Evolutionary conservation across 2,329 filamentous ascomycete species (phyloP), one percentile per base, ranked within the genome.

Genomic region (Pseudofabraea citricarpa): DNA sequence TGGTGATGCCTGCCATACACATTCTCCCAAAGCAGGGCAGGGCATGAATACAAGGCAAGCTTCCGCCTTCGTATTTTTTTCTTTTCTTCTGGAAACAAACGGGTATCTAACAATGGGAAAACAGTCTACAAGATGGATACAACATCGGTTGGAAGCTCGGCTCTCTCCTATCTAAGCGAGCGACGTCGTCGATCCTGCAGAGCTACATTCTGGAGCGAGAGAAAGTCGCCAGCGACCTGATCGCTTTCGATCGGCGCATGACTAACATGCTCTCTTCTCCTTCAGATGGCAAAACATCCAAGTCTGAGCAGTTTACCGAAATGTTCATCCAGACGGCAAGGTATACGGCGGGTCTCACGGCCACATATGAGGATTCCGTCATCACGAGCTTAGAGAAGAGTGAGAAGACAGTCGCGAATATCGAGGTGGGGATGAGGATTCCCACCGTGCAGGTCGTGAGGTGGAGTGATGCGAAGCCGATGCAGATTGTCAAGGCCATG

Each of bases 11-110:
- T 76, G 72, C 45, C 76, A 79, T 47, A 79, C 78, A 0, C 79
- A 83, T 23, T 78, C 73, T 6, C 79, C 79, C 1, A 82, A 83
- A 56, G 79, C 79, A 0, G 79, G 77, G 0, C 79, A 83, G 55
- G 79, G 74, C 3, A 73, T 76, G 68, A 77, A 77, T 47, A 70
- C 71, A 16, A 31, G 27, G 27, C 16, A 31, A 31, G 27, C 9
- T 31, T 10, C 6, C n/a, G n/a, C n/a, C n/a, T n/a, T n/a, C n/a
- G n/a, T n/a, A n/a, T n/a, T n/a, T n/a, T n/a, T n/a, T n/a, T 6
- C 16, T 5, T 3, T 7, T 3, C 16, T 9, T 31, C 27, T 31
- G 24, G 24, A 31, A 31, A 4, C 6, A 4, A 15, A 31, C 5
- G 6, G 27, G 13, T 6, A 15, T n/a, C 10, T 31, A 12, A 31